Evolutionary conservation across 805 yeast genomes (phyloP), one percentile per base, ranked within the genome.

Genomic region (Scheffersomyces coipomensis): DNA sequence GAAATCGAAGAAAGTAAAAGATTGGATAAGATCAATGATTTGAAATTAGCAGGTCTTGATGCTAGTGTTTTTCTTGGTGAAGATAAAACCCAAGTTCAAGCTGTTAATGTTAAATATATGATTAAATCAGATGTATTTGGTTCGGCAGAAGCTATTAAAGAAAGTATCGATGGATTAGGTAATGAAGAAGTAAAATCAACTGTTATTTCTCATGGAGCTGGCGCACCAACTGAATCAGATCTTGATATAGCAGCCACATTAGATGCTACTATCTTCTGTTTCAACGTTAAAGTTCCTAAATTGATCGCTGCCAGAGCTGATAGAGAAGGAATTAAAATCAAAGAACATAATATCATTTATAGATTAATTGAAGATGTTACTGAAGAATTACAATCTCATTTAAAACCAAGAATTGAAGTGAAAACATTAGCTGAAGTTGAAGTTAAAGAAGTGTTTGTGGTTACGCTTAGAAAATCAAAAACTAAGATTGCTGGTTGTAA

Each of bases 91-190:
- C 51, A 46, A 7, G 59, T 57, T 4, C 48, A 53, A 11, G 57
- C 55, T 29, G 30, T 53, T 31, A 58, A 64, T 11, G 64, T 63
- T 10, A 78, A 79, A 22, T 88, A 83, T 47, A 81, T 93, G 19
- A 70, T 93, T 25, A 88, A 87, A 56, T 86, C 96, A 0, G 99
- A 93, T 63, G 97, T 91, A 1, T 82, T 83, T 49, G 99, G 99
- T 0, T 90, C 98, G 0, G 85, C 87, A 0, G 99, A 93, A 57
- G 99, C 99, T 1, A 85, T 93, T 24, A 75, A 69, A 27, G 97
- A 90, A 58, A 81, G 91, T 49, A 79, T 93, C 34, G 72, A 74
- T 42, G 81, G 82, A 10, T 64, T 93, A n/a, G 97, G 97, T 5
- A 90, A 91, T 58, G 86, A 85, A 1, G 95, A 87, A 54, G 91